Base-by-base conservation (phyloP, 352 stramenopile genomes). In the Pythium chondricola region DNA sequence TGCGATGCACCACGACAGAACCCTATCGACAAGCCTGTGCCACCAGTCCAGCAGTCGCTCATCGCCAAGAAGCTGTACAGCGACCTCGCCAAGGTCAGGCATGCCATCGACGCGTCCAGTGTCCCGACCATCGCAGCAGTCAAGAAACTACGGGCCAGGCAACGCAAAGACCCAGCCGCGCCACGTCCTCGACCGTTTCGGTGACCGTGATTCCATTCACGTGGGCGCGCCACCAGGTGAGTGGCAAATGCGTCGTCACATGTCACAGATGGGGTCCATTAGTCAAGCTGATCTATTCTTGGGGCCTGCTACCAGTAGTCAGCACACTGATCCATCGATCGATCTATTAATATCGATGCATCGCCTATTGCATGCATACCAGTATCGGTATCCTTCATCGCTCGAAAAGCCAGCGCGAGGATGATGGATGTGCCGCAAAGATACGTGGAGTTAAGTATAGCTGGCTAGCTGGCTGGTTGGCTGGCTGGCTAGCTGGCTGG, bases 381-480 rank as follows among this genome's bases (percentile, higher is more conserved):
- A 39, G 31, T 10, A 29, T 18, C 30, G 18, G 16, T n/a, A 71
- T 55, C 56, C 27, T 43, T 58, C 57, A 76, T 71, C 67, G 63
- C 18, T 47, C 59, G 62, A 52, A 58, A 48, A 65, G 45, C 67
- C 67, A 62, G 66, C 36, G 43, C 44, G 43, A 60, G 43, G 49
- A 35, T 46, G 42, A 48, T 26, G 48, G 38, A 25, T 6, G n/a
- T 39, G 48, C 26, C 3, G 6, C 52, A 11, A 22, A 46, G 53
- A 48, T 61, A 49, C 46, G 46, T 18, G n/a, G n/a, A n/a, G n/a
- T n/a, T n/a, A 22, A 10, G 16, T 1, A 22, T 43, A 43, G 37
- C 37, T 22, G 30, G 37, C 16, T 20, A 22, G 20, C 21, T 17
- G 37, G 35, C 4, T 9, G 30, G 37, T n/a, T n/a, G n/a, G n/a